These are phyloP conservation scores for Eucalyptus microcorys DNA, from an alignment of 345 rosid genomes.

Conservation along the genomic window DNA sequence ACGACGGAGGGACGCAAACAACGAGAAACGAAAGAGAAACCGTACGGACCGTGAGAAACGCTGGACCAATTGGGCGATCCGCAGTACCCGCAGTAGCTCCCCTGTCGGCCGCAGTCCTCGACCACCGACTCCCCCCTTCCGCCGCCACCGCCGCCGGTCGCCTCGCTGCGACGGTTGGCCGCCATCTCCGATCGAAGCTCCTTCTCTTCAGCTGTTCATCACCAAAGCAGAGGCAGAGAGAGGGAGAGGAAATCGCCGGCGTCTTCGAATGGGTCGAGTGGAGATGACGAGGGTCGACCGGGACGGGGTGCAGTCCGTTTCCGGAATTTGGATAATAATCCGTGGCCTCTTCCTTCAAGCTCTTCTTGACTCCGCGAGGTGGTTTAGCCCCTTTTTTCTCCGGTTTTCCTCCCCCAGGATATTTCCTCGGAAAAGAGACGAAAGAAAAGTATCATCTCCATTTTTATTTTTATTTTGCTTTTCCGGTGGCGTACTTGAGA, in stretches of 20 bases:
- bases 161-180: conserved; percentile 35
- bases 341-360: too few relatives aligned
- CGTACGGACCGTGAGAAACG: conserved; percentile 56
- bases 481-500: background rate
- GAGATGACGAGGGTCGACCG: background rate
- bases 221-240: background rate
- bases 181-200: conserved; percentile 11
- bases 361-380: too few relatives aligned
- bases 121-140: conserved; percentile 47
- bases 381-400: too few relatives aligned
- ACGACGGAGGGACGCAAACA: background rate
- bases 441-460: background rate
- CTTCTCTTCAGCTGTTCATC: background rate
- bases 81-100: conserved; percentile 73
- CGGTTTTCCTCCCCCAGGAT: background rate
- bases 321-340: too few relatives aligned
- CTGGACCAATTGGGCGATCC: conserved; percentile 34
- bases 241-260: background rate
- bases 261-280: background rate
- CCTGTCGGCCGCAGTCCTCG: conserved; percentile 31
- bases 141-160: conserved; percentile 51
- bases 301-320: background rate
- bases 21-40: background rate
- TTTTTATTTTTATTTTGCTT: background rate
- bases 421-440: too few relatives aligned